These are phyloP conservation scores for Fusarium oligoseptatum DNA, from an alignment of 2,329 filamentous ascomycete genomes.

Conservation along the genomic window DNA sequence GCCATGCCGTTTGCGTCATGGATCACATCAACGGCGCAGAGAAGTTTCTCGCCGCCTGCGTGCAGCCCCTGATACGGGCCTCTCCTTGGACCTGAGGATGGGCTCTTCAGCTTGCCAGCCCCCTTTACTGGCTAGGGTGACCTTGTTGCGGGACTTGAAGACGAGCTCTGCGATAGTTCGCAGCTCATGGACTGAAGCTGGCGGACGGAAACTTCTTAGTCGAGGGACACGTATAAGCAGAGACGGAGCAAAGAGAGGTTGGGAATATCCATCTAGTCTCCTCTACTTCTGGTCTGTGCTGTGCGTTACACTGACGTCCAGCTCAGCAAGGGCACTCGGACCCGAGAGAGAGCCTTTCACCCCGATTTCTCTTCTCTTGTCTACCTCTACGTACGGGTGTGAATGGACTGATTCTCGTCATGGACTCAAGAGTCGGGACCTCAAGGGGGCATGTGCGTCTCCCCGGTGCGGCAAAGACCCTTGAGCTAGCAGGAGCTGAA, in stretches of 20 bases:
- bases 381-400: not conserved
- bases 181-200: not conserved
- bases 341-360: constrained; percentile 14
- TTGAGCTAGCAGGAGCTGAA: not conserved
- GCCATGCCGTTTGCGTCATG: constrained; percentile 13
- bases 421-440: constrained; percentile 9
- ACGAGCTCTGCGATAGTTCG: constrained; percentile 6
- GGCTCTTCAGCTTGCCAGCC: constrained; percentile 6
- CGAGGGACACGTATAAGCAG: constrained; percentile 12
- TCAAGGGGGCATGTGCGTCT: constrained; percentile 23
- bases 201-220: not conserved
- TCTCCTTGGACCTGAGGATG: constrained; percentile 6
- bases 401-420: constrained; percentile 35
- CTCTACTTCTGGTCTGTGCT: constrained; percentile 16
- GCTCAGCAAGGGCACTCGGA: constrained; percentile 18
- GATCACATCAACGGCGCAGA: constrained; percentile 24
- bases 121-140: constrained; percentile 14
- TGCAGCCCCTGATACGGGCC: constrained; percentile 13
- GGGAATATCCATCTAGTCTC: constrained; percentile 9
- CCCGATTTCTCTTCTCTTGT: not conserved
- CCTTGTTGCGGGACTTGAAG: constrained; percentile 5
- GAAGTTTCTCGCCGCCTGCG: constrained; percentile 30
- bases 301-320: constrained; percentile 23
- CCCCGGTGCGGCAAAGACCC: not conserved
- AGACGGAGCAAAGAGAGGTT: constrained; percentile 18